Conservation (phyloP, 768 basidiomycete species). For the Pisolithus sp. region DNA sequence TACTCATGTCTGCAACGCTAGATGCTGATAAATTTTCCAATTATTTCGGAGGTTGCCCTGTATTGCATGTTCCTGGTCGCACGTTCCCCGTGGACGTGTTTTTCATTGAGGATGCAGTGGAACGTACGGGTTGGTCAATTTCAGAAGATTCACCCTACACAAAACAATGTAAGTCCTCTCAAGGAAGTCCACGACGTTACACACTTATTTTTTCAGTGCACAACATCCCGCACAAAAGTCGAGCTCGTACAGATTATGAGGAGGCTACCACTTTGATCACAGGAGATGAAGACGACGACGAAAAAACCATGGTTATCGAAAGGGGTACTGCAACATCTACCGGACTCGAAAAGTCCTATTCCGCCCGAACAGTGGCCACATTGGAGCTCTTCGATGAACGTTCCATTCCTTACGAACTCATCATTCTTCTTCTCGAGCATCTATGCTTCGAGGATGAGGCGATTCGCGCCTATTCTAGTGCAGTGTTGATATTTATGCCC, state of each 20-base stretch:
- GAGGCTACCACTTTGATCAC: constrained; percentile 51
- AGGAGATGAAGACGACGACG: constrained; percentile 66
- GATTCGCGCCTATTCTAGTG: constrained; percentile 58
- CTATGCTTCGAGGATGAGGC: constrained; percentile 65
- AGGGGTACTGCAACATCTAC: constrained; percentile 25
- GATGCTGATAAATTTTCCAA: constrained; percentile 85
- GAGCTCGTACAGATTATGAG: constrained; percentile 66
- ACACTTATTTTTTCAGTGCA: constrained; percentile 36
- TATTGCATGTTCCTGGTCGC: constrained; percentile 84
- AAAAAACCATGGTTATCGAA: constrained; percentile 18
- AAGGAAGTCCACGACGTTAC: not conserved
- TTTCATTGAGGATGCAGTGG: constrained; percentile 89
- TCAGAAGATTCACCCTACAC: constrained; percentile 79
- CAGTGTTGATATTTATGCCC: constrained; percentile 89
- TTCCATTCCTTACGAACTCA: constrained; percentile 86
- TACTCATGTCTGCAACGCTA: constrained; percentile 95
- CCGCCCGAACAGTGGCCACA: constrained; percentile 62
- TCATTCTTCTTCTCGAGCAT: constrained; percentile 73
- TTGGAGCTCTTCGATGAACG: constrained; percentile 85
- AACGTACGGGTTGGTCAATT: constrained; percentile 73
- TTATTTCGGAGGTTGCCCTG: constrained; percentile 84
- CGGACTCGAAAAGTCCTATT: constrained; percentile 77
- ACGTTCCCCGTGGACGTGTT: constrained; percentile 87
- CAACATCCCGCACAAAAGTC: constrained; percentile 59
- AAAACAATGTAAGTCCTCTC: constrained; percentile 45